phyloP scores from a whole-genome alignment of 495 filamentous ascomycete genomes.

The Talaromyces nanjingensis region DNA sequence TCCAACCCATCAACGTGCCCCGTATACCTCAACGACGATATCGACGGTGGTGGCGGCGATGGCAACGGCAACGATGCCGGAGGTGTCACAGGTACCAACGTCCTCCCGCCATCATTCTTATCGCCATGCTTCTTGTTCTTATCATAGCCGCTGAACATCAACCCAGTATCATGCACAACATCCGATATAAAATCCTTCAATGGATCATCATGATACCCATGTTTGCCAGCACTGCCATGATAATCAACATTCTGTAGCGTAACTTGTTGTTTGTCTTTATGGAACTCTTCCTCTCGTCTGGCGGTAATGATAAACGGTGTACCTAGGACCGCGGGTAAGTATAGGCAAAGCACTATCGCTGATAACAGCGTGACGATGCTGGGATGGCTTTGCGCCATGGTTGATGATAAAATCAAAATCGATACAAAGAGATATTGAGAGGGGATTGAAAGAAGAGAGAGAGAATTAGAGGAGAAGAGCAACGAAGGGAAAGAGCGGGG shows the following conservation, averaged over 20 bases:
- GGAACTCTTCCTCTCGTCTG: conserved; percentile 7
- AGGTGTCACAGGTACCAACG: background rate
- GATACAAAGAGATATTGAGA: background rate
- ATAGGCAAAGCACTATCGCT: conserved; percentile 3
- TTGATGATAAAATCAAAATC: background rate
- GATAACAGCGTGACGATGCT: conserved; percentile 4
- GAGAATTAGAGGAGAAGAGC: background rate
- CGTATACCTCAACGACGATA: background rate
- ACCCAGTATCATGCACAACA: conserved; percentile 6
- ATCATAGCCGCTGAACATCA: background rate
- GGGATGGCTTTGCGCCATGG: background rate
- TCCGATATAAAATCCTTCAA: conserved; percentile 16
- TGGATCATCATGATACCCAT: conserved; percentile 11
- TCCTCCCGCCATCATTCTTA: background rate
- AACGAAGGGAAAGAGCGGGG: background rate
- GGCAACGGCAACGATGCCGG: background rate
- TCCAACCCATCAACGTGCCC: background rate
- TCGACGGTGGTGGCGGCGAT: background rate
- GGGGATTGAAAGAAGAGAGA: background rate
- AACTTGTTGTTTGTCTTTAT: background rate
- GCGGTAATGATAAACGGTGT: background rate
- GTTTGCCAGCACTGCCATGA: background rate
- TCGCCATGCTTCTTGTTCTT: background rate
- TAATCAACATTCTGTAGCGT: background rate
- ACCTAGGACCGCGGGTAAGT: background rate